Evolutionary conservation across 2,329 filamentous ascomycete species (phyloP).

Genomic region (Sporothrix variecibatus): DNA sequence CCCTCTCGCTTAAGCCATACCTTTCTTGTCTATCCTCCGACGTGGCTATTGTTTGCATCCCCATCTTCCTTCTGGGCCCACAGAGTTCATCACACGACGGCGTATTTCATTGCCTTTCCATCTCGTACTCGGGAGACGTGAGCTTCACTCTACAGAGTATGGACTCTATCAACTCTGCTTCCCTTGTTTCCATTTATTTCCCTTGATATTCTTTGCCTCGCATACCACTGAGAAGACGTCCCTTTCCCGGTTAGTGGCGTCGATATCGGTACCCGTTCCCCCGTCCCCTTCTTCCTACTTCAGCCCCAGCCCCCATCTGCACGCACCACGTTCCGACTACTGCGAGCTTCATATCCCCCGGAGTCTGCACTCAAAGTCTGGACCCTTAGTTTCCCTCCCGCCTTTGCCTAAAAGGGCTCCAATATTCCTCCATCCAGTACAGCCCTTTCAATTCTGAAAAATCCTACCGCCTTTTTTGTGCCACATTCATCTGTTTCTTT

Average conservation of each 20-base stretch:
- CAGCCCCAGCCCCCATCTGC: neutral
- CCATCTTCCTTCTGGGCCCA: neutral
- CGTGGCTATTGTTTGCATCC: neutral
- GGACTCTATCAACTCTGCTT: neutral
- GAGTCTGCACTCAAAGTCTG: neutral
- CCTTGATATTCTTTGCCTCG: neutral
- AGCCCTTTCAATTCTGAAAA: neutral
- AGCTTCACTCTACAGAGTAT: neutral
- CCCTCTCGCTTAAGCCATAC: neutral
- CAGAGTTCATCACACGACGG: neutral
- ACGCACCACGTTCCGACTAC: neutral
- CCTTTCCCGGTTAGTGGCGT: neutral
- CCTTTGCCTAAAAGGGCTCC: conserved; percentile 6
- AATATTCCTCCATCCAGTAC: conserved; percentile 1
- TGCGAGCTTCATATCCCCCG: neutral
- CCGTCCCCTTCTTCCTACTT: neutral
- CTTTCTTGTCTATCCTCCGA: neutral
- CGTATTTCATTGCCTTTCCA: neutral
- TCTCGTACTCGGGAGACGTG: neutral
- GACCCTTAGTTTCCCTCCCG: neutral
- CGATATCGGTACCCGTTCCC: neutral
- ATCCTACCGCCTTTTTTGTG: conserved; percentile 7
- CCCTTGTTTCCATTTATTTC: neutral
- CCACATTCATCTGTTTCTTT: neutral
- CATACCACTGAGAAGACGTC: neutral